phyloP scores from a whole-genome alignment of 2,329 filamentous ascomycete genomes.

The Fusarium liriodendri region DNA sequence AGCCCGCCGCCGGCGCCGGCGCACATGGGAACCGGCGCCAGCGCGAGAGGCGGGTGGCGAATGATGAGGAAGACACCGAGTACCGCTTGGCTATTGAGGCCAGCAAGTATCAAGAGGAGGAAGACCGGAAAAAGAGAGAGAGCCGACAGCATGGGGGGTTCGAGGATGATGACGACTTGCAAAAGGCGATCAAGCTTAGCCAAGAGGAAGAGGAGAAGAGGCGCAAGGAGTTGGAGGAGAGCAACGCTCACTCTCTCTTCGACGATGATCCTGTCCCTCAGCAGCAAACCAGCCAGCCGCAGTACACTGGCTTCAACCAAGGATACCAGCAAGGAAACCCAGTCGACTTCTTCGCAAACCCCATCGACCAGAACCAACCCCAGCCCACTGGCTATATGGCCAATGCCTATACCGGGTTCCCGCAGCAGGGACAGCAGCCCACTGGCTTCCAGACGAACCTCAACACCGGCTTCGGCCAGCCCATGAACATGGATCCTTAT shows the following conservation, averaged over 20 bases:
- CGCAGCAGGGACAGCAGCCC: constrained; percentile 56
- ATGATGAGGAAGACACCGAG: constrained; percentile 89
- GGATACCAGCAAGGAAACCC: constrained; percentile 97
- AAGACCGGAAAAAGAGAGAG: constrained; percentile 82
- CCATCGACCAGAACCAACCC: constrained; percentile 79
- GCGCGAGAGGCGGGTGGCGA: constrained; percentile 62
- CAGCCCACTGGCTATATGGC: constrained; percentile 81
- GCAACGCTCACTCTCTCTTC: constrained; percentile 88
- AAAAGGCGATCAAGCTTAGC: constrained; percentile 94
- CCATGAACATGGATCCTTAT: constrained; percentile 79
- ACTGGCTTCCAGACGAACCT: constrained; percentile 70
- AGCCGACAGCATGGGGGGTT: constrained; percentile 62
- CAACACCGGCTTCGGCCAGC: constrained; percentile 74
- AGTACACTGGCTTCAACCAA: constrained; percentile 92
- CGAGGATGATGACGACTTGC: constrained; percentile 84
- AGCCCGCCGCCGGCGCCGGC: constrained; percentile 3
- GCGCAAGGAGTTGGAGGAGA: constrained; percentile 86
- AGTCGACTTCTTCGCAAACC: constrained; percentile 98
- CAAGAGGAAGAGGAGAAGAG: constrained; percentile 94
- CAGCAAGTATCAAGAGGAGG: constrained; percentile 94
- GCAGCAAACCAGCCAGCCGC: constrained; percentile 69
- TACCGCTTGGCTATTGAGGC: constrained; percentile 92
- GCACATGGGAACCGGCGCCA: constrained; percentile 49
- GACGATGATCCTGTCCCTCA: constrained; percentile 76
- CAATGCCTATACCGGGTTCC: constrained; percentile 67